Conservation (phyloP, 2,329 filamentous ascomycete species). For the Ramichloridium luteum region DNA sequence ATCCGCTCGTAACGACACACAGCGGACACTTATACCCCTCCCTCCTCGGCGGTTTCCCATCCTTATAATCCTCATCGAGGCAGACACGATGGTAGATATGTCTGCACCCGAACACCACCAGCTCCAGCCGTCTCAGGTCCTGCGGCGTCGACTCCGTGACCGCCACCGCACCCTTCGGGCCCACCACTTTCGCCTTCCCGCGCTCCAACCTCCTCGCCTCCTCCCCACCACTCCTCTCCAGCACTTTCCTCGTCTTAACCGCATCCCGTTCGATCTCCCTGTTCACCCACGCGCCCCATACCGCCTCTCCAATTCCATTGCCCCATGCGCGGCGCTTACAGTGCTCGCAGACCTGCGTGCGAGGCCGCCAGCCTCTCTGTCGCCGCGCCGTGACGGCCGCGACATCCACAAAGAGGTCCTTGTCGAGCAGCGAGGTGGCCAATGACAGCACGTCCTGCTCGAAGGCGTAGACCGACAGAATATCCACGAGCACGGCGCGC, state of each 20-base stretch:
- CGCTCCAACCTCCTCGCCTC: constrained; percentile 30
- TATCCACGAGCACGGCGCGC: constrained; percentile 69
- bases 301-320: constrained; percentile 61
- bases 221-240: constrained; percentile 25
- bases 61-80: constrained; percentile 38
- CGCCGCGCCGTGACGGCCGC: constrained; percentile 60
- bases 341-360: constrained; percentile 75
- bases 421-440: constrained; percentile 75
- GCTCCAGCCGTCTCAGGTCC: constrained; percentile 30
- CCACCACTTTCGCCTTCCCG: constrained; percentile 43
- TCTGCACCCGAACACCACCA: constrained; percentile 57
- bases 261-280: constrained; percentile 35
- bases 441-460: constrained; percentile 76
- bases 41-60: constrained; percentile 9
- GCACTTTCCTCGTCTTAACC: constrained; percentile 30
- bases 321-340: constrained; percentile 81
- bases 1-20: constrained; percentile 12
- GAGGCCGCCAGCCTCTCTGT: constrained; percentile 78
- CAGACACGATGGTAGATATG: constrained; percentile 60
- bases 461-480: constrained; percentile 92
- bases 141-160: constrained; percentile 33
- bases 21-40: constrained; percentile 24
- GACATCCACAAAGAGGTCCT: constrained; percentile 78
- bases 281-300: constrained; percentile 74
- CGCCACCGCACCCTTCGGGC: constrained; percentile 27